A percentile compares a stretch with the other conserved stretches of the same genome.
phyloP scores from a whole-genome alignment of 495 filamentous ascomycete genomes.

The Neurospora africana region DNA sequence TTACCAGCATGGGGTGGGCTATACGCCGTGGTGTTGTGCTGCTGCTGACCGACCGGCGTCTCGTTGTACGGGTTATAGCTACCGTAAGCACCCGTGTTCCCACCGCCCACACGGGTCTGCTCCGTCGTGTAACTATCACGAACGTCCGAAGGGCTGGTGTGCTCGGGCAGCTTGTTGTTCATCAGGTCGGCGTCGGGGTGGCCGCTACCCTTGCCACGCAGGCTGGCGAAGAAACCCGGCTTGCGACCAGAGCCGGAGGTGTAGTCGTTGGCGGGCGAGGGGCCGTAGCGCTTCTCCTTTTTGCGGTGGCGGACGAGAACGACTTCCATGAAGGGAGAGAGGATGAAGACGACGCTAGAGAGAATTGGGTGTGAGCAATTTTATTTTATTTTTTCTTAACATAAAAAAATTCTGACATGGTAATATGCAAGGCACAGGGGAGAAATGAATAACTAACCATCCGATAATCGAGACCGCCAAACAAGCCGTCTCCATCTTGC shows the following conservation, averaged over 20 bases:
- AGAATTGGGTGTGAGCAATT: conserved; percentile 3
- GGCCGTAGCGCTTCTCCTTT: conserved; percentile 71
- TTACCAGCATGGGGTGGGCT: neutral
- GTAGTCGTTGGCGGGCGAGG: conserved; percentile 59
- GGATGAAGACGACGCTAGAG: conserved; percentile 54
- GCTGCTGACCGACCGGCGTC: conserved; percentile 13
- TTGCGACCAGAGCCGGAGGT: conserved; percentile 29
- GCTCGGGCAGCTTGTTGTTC: conserved; percentile 27
- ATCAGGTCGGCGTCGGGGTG: conserved; percentile 1
- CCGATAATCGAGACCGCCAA: conserved; percentile 71
- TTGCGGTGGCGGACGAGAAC: conserved; percentile 57
- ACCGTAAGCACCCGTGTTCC: conserved; percentile 3
- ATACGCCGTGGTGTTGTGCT: neutral
- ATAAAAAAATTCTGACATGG: neutral
- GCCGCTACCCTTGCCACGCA: conserved; percentile 4
- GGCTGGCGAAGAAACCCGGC: conserved; percentile 21
- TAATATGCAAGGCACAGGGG: neutral
- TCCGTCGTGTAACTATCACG: conserved; percentile 33
- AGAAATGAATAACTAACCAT: conserved; percentile 47
- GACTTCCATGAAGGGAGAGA: conserved; percentile 54
- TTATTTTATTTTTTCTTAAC: neutral
- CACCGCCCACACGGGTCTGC: conserved; percentile 20
- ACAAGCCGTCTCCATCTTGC: conserved; percentile 57
- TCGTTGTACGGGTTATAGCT: conserved; percentile 20
- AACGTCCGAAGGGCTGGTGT: conserved; percentile 29